Percentiles rank a stretch among this genome's conserved stretches.
These are phyloP conservation scores for Uronychia setigera DNA, from an alignment of 73 alveolate genomes.

Conservation along the genomic window DNA sequence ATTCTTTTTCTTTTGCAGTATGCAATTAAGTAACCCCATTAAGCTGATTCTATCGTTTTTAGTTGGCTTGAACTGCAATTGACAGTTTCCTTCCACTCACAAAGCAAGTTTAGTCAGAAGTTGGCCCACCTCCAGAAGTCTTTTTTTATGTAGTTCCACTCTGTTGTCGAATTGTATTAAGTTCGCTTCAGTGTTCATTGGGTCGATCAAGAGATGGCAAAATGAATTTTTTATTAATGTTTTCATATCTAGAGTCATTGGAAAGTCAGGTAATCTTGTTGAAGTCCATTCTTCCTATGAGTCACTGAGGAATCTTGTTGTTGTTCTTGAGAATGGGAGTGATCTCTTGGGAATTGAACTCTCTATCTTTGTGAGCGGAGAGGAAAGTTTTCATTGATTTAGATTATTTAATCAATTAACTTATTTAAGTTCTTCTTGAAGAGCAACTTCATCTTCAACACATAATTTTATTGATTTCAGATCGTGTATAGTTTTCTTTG, in stretches of 20 bases:
- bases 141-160: not conserved
- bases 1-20: not conserved
- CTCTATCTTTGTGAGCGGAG: not conserved
- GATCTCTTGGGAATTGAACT: not conserved
- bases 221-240: not conserved
- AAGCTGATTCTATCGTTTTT: not conserved
- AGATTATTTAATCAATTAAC: not conserved
- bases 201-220: not conserved
- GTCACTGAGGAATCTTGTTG: not conserved
- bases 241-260: constrained; percentile 1
- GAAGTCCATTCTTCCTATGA: not conserved
- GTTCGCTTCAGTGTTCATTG: not conserved
- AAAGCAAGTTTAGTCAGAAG: not conserved
- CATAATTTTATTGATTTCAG: not conserved
- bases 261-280: not conserved
- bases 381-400: not conserved
- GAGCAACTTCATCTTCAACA: not conserved
- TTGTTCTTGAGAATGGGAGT: not conserved
- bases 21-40: not conserved
- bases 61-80: not conserved
- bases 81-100: not conserved
- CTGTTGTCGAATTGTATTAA: not conserved
- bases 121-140: not conserved
- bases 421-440: no score
- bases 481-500: not conserved